Evolutionary conservation across 1,284 basidiomycete species (phyloP).

Genomic region (Mycosarcoma mackinlayi): DNA sequence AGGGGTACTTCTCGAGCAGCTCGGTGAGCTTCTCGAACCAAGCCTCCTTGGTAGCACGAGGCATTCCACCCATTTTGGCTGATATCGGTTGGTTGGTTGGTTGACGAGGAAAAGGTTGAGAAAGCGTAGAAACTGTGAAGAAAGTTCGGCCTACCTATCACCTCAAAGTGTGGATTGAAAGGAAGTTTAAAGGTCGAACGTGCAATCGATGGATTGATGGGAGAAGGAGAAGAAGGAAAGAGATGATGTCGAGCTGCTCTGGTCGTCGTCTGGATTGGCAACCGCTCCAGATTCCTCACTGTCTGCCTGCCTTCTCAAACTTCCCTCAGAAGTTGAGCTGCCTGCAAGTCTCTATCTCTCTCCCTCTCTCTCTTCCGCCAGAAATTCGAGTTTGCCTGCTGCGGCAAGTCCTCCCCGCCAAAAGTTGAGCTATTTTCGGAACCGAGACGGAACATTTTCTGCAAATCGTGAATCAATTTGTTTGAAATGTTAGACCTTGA

Average conservation of each 20-base stretch:
- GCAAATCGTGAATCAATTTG: not conserved
- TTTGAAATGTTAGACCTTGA: not conserved
- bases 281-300: too few relatives aligned
- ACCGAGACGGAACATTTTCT: constrained; percentile 2
- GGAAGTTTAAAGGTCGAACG: constrained; percentile 56
- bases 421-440: constrained; percentile 7
- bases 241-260: not conserved
- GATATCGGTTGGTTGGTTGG: constrained; percentile 2
- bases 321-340: not conserved
- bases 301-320: too few relatives aligned
- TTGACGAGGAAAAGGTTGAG: constrained; percentile 10
- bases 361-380: not conserved
- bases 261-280: too few relatives aligned
- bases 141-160: constrained; percentile 62
- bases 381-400: constrained; percentile 12
- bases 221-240: not conserved
- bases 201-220: constrained; percentile 19
- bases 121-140: constrained; percentile 7
- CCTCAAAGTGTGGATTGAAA: constrained; percentile 61
- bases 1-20: constrained; percentile 88
- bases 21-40: constrained; percentile 97
- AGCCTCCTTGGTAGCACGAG: constrained; percentile 87
- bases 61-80: constrained; percentile 80
- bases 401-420: constrained; percentile 33
- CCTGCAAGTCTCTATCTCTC: not conserved